Percentiles rank a stretch among this genome's conserved stretches.
These are phyloP conservation scores for Dioscorea dumetorum DNA, from an alignment of 106 monocot genomes.

Conservation along the genomic window DNA sequence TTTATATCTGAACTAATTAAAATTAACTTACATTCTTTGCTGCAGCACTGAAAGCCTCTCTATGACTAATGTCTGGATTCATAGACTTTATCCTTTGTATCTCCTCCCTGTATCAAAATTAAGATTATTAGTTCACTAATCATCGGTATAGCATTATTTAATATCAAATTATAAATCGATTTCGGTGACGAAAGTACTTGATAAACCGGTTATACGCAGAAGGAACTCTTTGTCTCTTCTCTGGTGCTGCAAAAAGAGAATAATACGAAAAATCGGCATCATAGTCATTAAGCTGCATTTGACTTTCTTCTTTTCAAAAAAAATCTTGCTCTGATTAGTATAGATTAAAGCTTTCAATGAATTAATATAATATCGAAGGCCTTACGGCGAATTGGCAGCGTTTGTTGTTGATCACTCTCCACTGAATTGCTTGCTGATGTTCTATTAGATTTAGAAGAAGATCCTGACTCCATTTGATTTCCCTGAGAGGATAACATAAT, in stretches of 20 bases:
- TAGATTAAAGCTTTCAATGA: neutral
- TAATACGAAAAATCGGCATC: neutral
- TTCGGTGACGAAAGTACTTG: slow-evolving; percentile 36
- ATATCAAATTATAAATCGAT: neutral
- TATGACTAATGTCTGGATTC: slow-evolving; percentile 92
- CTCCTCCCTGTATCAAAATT: slow-evolving; percentile 51
- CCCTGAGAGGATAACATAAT: neutral
- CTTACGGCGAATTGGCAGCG: slow-evolving; percentile 40
- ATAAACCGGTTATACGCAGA: slow-evolving; percentile 95
- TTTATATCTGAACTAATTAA: too few species aligned
- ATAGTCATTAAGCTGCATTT: too few species aligned
- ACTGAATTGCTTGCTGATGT: slow-evolving; percentile 20
- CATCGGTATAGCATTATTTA: too few species aligned
- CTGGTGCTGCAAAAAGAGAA: slow-evolving; percentile 40
- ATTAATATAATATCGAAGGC: neutral
- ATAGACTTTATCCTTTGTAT: slow-evolving; percentile 89
- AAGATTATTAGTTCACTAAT: neutral
- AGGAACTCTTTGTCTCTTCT: slow-evolving; percentile 82
- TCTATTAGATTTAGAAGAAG: slow-evolving; percentile 37
- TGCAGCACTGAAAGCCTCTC: slow-evolving; percentile 90
- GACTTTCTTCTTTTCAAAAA: too few species aligned
- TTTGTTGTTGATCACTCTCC: slow-evolving; percentile 25
- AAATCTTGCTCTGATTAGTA: neutral
- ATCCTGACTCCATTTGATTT: slow-evolving; percentile 18
- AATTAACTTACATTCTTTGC: slow-evolving; percentile 77